These are phyloP conservation scores for Exophiala bonariae DNA, from an alignment of 2,329 filamentous ascomycete species.

Conservation along the genomic window DNA sequence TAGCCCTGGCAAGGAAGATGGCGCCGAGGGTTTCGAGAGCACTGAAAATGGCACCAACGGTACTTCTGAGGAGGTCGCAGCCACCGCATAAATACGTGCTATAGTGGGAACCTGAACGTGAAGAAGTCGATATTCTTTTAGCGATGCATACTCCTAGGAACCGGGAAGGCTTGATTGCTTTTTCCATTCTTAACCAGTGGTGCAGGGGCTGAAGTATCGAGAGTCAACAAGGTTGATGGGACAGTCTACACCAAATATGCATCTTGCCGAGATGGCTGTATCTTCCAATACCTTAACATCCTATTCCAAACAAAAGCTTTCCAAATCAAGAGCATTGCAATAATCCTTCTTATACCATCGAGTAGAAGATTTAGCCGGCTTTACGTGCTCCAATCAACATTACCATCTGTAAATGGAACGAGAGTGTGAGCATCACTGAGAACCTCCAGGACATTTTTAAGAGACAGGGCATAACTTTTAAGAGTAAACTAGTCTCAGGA, in stretches of 20 bases:
- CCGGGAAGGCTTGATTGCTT: conserved; percentile 26
- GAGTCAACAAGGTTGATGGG: conserved; percentile 24
- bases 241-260: conserved; percentile 21
- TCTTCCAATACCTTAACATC: conserved; percentile 24
- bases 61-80: conserved; percentile 24
- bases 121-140: conserved; percentile 24
- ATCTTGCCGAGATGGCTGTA: conserved; percentile 25
- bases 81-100: conserved; percentile 22
- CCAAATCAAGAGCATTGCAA: too few species aligned
- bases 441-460: too few species aligned
- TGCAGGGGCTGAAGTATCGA: conserved; percentile 23
- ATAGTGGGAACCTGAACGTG: conserved; percentile 4
- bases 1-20: conserved; percentile 98
- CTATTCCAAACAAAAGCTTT: too few species aligned
- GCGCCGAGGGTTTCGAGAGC: conserved; percentile 53
- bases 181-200: conserved; percentile 17
- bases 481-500: too few species aligned
- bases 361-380: too few species aligned
- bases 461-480: too few species aligned
- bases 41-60: conserved; percentile 27
- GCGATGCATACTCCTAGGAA: conserved; percentile 22
- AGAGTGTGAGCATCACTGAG: too few species aligned
- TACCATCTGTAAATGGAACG: too few species aligned
- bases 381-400: too few species aligned
- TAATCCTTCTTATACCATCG: too few species aligned